Conservation (phyloP, 2,329 filamentous ascomycete genomes). For the Cladosporium sp. region DNA sequence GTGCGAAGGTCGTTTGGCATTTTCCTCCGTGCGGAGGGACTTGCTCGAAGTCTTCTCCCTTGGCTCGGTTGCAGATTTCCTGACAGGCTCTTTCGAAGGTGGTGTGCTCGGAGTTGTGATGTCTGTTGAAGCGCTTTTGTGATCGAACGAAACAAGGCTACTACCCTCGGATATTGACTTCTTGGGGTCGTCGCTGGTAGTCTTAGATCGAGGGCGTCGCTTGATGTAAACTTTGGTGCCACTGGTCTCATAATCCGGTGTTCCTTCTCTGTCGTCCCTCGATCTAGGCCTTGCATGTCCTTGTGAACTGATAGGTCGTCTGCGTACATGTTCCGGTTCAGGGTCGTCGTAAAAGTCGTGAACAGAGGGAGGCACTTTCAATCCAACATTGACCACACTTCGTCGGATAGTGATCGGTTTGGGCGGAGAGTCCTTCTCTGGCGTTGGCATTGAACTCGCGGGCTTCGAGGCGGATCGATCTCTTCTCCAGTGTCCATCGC, state of each 20-base stretch:
- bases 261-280: constrained; percentile 16
- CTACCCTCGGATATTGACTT: constrained; percentile 20
- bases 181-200: constrained; percentile 12
- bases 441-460: constrained; percentile 17
- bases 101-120: constrained; percentile 26
- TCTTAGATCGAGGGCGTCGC: constrained; percentile 20
- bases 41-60: constrained; percentile 2
- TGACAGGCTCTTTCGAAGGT: background rate
- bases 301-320: constrained; percentile 18
- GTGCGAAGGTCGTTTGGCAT: background rate
- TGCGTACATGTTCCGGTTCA: constrained; percentile 16
- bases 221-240: constrained; percentile 31
- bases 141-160: constrained; percentile 26
- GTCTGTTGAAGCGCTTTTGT: constrained; percentile 25
- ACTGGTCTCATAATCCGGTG: constrained; percentile 27
- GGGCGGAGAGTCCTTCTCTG: constrained; percentile 22
- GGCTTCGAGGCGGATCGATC: constrained; percentile 20
- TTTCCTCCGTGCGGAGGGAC: background rate
- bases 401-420: constrained; percentile 25
- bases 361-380: constrained; percentile 29
- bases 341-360: constrained; percentile 26
- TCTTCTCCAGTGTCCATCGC: constrained; percentile 74
- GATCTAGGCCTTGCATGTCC: constrained; percentile 21
- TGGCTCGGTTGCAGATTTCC: background rate
- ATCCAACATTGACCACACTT: constrained; percentile 27